Evolutionary conservation across 202 grass and related monocot genomes (phyloP), one percentile per base, ranked within the genome.

Genomic region (Carex arenaria): DNA sequence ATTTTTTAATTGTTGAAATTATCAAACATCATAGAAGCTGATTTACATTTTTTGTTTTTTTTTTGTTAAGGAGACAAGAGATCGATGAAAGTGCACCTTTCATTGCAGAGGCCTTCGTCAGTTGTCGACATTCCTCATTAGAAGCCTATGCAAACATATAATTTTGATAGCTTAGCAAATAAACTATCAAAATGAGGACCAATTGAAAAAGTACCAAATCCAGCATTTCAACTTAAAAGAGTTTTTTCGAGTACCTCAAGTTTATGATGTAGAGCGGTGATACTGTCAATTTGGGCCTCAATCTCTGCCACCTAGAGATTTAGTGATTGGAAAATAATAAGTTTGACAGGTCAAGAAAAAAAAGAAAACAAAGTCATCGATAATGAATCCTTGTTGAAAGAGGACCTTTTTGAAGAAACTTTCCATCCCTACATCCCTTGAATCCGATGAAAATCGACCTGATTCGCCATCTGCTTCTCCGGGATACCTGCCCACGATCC

Each of bases 71-170:
- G 22, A 64, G 36, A 42, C 12, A 10, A 11, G 54, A 82, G 54
- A 26, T 26, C 26, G 0, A 42, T 62, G n/a, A 8, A 54, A 36
- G 62, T 10, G 4, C 38, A 90, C 88, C 88, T 87, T 87, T 90
- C 85, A 90, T 87, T 38, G 65, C 73, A 5, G 85, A 85, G 59
- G 88, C 88, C 75, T 81, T 90, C 17, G 88, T 90, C 31, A 82
- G 52, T 9, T 54, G 75, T 65, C 72, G 72, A 32, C 85, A 84
- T 65, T 90, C 85, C 11, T 87, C 76, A 36, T 90, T 86, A 38
- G 80, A 69, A 77, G 85, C 47, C 88, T 90, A 31, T 22, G 15
- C 34, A n/a, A 36, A 81, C 22, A 52, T 18, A 84, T 54, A 65
- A 79, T 80, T 19, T 57, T 7, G n/a, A 74, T 77, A 42, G 0